These are phyloP conservation scores for Dioszegia aurantiaca DNA, from an alignment of 768 basidiomycete genomes.

Conservation along the genomic window DNA sequence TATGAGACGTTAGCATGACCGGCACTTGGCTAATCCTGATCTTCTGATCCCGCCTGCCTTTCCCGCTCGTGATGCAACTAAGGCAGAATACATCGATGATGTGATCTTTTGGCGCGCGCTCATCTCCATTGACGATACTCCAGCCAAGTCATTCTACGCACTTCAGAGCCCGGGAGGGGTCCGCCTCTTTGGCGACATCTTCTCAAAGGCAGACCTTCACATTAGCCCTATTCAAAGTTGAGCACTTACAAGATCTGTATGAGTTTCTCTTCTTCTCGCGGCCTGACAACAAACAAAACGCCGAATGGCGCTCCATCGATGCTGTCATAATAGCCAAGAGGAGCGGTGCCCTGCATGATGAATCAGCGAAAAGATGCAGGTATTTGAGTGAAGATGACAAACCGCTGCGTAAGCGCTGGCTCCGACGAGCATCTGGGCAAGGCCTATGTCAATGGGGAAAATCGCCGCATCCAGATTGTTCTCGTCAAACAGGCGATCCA, in stretches of 20 bases:
- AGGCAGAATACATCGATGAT: too few relatives aligned
- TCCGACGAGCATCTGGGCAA: neutral
- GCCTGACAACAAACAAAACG: constrained; percentile 5
- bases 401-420: neutral
- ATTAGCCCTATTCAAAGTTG: neutral
- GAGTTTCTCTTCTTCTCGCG: constrained; percentile 7
- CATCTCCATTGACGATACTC: too few relatives aligned
- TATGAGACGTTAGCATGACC: too few relatives aligned
- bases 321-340: neutral
- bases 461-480: constrained; percentile 11
- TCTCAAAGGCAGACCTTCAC: constrained; percentile 1
- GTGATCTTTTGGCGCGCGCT: too few relatives aligned
- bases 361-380: neutral
- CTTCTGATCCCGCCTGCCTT: too few relatives aligned
- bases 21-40: too few relatives aligned
- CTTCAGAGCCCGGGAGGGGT: neutral
- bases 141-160: too few relatives aligned
- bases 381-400: too few relatives aligned
- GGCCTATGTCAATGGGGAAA: neutral
- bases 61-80: neutral
- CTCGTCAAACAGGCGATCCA: neutral
- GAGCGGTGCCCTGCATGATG: constrained; percentile 2
- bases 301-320: constrained; percentile 9
- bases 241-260: constrained; percentile 6
- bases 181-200: constrained; percentile 3